phyloP scores from a whole-genome alignment of 495 filamentous ascomycete species.

The Apodospora peruviana region DNA sequence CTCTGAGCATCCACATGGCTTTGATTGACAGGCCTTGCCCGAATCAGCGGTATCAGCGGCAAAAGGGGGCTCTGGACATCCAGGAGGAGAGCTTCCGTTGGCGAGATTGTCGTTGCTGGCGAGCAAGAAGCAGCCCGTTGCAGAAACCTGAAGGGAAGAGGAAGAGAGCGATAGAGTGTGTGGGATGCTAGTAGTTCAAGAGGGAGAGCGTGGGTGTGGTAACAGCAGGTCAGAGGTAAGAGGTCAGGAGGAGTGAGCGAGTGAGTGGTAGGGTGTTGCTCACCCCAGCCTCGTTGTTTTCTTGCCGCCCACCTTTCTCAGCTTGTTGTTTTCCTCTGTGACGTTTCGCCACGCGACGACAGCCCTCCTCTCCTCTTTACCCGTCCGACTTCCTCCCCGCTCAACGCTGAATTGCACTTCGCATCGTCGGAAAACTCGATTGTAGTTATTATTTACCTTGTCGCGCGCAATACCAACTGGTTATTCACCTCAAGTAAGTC shows the following conservation, averaged over 20 bases:
- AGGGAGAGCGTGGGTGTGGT: background rate
- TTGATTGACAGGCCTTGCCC: background rate
- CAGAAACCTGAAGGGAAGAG: background rate
- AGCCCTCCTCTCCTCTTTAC: slow-evolving; percentile 7
- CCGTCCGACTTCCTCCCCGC: slow-evolving; percentile 3
- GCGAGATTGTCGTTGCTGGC: background rate
- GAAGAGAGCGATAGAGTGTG: background rate
- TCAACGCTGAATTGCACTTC: slow-evolving; percentile 6
- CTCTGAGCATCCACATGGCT: background rate
- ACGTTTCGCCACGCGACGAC: slow-evolving; percentile 21
- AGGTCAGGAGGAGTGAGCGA: background rate
- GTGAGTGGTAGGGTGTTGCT: background rate
- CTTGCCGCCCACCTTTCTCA: slow-evolving; percentile 13
- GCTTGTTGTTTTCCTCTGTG: slow-evolving; percentile 17
- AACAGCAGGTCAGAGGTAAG: background rate
- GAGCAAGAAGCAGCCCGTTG: background rate
- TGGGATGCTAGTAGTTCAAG: too few species aligned
- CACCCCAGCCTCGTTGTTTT: slow-evolving; percentile 21
- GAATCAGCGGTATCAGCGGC: background rate
- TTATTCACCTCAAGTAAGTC: slow-evolving; percentile 9
- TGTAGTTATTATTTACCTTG: slow-evolving; percentile 1
- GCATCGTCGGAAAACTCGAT: slow-evolving; percentile 1
- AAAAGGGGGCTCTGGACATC: background rate
- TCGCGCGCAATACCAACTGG: slow-evolving; percentile 1
- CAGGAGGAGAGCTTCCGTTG: background rate